Evolutionary conservation across 257 asterid species (phyloP).

Genomic region (Nicotiana tabacum): DNA sequence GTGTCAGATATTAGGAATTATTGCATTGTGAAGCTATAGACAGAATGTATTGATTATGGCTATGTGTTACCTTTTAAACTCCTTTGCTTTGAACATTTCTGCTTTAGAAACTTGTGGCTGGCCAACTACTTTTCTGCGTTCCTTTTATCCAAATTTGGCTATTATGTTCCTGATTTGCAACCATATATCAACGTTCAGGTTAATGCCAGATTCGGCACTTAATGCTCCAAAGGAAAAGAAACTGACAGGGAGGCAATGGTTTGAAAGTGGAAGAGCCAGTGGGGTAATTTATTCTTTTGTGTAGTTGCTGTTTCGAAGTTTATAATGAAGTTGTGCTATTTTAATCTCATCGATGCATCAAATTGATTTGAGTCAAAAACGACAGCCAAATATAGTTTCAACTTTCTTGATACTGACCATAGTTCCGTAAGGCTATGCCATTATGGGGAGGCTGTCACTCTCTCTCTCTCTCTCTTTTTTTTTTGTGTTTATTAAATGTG

Average conservation of each 20-base stretch:
- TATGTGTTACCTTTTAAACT: background rate
- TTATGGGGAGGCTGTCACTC: background rate
- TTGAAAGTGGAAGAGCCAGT: conserved; percentile 79
- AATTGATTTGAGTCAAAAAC: background rate
- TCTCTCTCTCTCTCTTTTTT: background rate
- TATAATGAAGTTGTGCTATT: background rate
- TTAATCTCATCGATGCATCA: background rate
- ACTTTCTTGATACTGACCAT: background rate
- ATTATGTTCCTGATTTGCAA: background rate
- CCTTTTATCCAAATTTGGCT: background rate
- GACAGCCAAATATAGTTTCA: background rate
- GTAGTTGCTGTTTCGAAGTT: background rate
- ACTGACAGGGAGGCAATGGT: conserved; percentile 91
- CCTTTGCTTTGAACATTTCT: background rate
- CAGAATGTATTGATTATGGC: background rate
- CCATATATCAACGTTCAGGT: conserved; percentile 38
- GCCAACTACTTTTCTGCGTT: background rate
- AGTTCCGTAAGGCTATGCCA: background rate
- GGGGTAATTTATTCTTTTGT: conserved; percentile 33
- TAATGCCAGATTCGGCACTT: conserved; percentile 96
- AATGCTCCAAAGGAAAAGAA: conserved; percentile 79
- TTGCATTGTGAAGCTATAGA: no score
- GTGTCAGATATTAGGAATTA: background rate
- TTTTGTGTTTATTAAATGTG: background rate
- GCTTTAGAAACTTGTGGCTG: background rate